Conservation (phyloP, 2,329 filamentous ascomycete genomes). For the Aspergillus fumigatiaffinis region DNA sequence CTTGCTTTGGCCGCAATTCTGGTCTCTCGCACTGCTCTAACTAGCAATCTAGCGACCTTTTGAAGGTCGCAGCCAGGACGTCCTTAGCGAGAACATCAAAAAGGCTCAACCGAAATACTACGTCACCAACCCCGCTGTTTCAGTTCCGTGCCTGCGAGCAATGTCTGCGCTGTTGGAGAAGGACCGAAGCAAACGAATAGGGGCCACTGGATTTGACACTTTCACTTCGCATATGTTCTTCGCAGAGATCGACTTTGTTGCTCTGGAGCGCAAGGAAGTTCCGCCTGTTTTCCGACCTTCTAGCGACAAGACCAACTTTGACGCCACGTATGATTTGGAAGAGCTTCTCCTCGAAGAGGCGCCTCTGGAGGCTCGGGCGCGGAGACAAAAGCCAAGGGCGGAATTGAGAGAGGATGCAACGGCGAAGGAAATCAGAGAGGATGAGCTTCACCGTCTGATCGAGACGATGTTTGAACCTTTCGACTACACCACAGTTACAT, state of each 20-base stretch:
- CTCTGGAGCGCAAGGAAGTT: constrained; percentile 79
- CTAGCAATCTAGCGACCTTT: constrained; percentile 69
- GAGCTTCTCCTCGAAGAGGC: constrained; percentile 92
- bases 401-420: constrained; percentile 91
- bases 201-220: constrained; percentile 73
- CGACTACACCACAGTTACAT: constrained; percentile 83
- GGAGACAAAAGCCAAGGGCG: constrained; percentile 89
- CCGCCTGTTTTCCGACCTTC: constrained; percentile 90
- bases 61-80: constrained; percentile 80
- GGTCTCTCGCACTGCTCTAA: constrained; percentile 24
- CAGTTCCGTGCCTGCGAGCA: constrained; percentile 81
- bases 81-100: constrained; percentile 74
- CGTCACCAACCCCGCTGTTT: constrained; percentile 87
- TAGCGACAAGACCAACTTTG: constrained; percentile 97
- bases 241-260: constrained; percentile 74
- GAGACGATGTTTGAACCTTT: constrained; percentile 92
- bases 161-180: constrained; percentile 79
- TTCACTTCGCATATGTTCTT: constrained; percentile 92
- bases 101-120: constrained; percentile 81
- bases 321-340: constrained; percentile 95
- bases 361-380: constrained; percentile 83
- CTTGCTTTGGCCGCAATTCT: neutral
- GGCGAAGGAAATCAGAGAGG: constrained; percentile 88
- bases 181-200: constrained; percentile 76
- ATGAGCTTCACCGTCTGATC: constrained; percentile 90